Percentiles rank a stretch among this genome's conserved stretches.
Evolutionary conservation across 176 grass and related monocot species (phyloP).

Genomic region (Hyparrhenia diplandra): DNA sequence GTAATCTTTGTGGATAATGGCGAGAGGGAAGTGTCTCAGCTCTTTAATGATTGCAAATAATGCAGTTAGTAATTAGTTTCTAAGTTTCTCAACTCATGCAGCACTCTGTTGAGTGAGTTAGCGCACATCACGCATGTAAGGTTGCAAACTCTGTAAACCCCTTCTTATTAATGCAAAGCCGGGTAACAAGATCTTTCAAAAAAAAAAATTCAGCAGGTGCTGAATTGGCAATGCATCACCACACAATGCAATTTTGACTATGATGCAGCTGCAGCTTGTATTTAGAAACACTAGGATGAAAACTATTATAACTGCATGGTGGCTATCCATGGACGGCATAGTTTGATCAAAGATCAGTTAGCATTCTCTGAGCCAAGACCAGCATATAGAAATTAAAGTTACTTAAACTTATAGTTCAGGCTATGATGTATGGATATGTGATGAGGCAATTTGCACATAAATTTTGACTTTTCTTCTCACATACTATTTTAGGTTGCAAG

Average conservation of each 20-base stretch:
- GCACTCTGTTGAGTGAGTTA: too few relatives aligned
- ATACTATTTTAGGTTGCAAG: background rate
- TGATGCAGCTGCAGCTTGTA: background rate
- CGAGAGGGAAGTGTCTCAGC: too few relatives aligned
- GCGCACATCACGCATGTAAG: too few relatives aligned
- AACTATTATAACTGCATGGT: constrained; percentile 8
- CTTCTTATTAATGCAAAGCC: too few relatives aligned
- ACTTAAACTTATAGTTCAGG: constrained; percentile 13
- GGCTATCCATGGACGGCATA: background rate
- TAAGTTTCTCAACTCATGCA: too few relatives aligned
- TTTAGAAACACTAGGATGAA: background rate
- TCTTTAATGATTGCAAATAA: too few relatives aligned
- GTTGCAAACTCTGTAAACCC: too few relatives aligned
- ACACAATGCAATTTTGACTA: constrained; percentile 14
- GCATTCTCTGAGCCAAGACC: background rate
- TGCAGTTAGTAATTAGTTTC: too few relatives aligned
- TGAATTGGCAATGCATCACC: background rate
- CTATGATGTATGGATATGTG: constrained; percentile 5
- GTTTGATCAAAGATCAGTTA: background rate
- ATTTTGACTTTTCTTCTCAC: background rate
- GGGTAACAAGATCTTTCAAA: too few relatives aligned
- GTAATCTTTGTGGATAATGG: too few relatives aligned
- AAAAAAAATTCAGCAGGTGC: background rate
- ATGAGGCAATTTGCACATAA: background rate
- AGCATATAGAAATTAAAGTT: background rate